phyloP scores from a whole-genome alignment of 208 protist species.

The Trypanosoma grayi region DNA sequence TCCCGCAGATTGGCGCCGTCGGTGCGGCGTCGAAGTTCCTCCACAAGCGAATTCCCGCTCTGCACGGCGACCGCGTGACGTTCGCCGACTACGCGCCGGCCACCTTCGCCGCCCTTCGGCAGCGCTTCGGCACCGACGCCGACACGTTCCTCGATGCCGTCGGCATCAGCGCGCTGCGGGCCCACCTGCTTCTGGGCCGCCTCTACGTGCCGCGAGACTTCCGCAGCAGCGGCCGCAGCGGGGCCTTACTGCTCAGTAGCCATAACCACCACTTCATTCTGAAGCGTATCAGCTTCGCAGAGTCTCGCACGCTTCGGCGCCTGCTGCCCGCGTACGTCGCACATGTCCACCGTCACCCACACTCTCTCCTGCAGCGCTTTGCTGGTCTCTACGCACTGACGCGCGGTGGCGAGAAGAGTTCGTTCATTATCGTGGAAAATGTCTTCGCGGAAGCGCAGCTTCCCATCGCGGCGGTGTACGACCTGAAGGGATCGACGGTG shows the following conservation, averaged over 20 bases:
- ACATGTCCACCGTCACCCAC: slow-evolving; percentile 19
- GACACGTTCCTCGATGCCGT: slow-evolving; percentile 6
- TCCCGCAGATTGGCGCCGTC: background rate
- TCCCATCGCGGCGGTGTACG: slow-evolving; percentile 27
- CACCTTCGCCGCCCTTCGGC: slow-evolving; percentile 12
- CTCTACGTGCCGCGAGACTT: slow-evolving; percentile 23
- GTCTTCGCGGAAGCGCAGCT: slow-evolving; percentile 18
- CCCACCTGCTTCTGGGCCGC: slow-evolving; percentile 26
- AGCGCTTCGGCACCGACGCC: slow-evolving; percentile 9
- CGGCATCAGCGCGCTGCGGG: slow-evolving; percentile 29
- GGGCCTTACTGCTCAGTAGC: slow-evolving; percentile 47
- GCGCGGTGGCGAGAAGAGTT: slow-evolving; percentile 7
- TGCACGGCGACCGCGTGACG: background rate
- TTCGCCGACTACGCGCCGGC: slow-evolving; percentile 24
- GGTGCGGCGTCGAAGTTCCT: slow-evolving; percentile 9
- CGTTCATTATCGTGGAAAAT: slow-evolving; percentile 20
- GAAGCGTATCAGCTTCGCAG: slow-evolving; percentile 38
- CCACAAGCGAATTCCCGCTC: slow-evolving; percentile 1
- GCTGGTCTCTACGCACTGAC: slow-evolving; percentile 24
- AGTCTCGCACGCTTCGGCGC: slow-evolving; percentile 32
- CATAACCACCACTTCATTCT: slow-evolving; percentile 45
- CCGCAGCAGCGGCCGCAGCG: slow-evolving; percentile 39
- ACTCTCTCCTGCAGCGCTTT: slow-evolving; percentile 30
- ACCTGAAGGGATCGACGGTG: slow-evolving; percentile 35
- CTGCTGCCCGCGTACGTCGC: slow-evolving; percentile 42